Evolutionary conservation across 2,329 filamentous ascomycete genomes (phyloP), one percentile per base, ranked within the genome.

Genomic region (Xylariaceae sp.): DNA sequence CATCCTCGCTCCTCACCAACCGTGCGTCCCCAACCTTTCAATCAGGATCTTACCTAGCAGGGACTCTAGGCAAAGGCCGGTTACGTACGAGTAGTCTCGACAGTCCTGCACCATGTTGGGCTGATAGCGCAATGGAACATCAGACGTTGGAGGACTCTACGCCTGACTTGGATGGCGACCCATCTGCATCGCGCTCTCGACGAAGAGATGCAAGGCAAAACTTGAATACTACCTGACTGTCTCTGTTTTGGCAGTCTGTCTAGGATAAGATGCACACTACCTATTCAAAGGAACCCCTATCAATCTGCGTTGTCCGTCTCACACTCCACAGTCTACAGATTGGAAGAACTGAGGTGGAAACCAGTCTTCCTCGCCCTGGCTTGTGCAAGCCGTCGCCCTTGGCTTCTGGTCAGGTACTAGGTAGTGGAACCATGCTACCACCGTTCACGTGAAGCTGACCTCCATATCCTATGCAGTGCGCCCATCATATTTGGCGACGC

Each of bases 261-360:
- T 42, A 42, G 37, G 37, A 8, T 30, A 42, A 42, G 9, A 42
- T 42, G 37, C 37, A 42, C 11, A 30, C 23, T 30, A 30, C 23
- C 9, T 42, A 42, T 42, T 42, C 37, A 42, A 42, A 8, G 37
- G 9, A 42, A 13, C 37, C 23, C 37, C 11, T 42, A 42, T 17
- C 52, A 51, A 15, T 51, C 47, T 23, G 15, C 13, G 35, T 23
- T 9, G 30, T 47, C 52, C 42, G n/a, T 62, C 52, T 53, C 54
- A 17, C 7, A 17, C 42, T 3, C 8, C 37, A 15, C 7, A 34
- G 15, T 13, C 8, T 42, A 42, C 37, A 42, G 11, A 13, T 42
- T 42, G 37, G 9, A 42, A 42, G 9, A 30, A 30, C 23, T 30
- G 23, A 30, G 37, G 37, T 42, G 8, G 37, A 9, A 42, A 10